Conservation (phyloP, 1,139 yeast species). For the Entelexis sorbosivorans region DNA sequence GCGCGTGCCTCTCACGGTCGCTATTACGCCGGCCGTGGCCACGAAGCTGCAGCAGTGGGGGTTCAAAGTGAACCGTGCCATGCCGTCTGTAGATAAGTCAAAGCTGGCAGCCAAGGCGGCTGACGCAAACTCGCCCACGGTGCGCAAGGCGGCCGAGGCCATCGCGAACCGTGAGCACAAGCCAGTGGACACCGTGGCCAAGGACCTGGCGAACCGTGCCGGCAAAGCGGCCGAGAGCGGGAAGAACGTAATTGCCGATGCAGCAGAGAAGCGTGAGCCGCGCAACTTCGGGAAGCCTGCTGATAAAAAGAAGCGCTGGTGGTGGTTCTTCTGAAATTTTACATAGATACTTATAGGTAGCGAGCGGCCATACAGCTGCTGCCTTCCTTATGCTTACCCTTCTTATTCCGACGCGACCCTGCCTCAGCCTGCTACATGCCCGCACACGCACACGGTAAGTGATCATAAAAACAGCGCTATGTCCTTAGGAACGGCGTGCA, state of each 20-base stretch:
- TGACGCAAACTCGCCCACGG: constrained; percentile 10
- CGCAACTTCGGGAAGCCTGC: constrained; percentile 8
- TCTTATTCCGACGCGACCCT: no score
- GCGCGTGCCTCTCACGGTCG: constrained; percentile 84
- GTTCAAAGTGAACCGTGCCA: constrained; percentile 52
- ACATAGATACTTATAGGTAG: not conserved
- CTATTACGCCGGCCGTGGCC: constrained; percentile 77
- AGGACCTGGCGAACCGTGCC: not conserved
- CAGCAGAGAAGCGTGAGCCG: not conserved
- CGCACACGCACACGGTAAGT: no score
- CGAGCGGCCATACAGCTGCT: no score
- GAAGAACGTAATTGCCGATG: not conserved
- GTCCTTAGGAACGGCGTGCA: no score
- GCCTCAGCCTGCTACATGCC: no score
- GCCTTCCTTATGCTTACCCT: no score
- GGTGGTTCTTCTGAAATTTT: constrained; percentile 9
- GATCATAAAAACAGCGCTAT: no score
- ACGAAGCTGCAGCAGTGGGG: constrained; percentile 61
- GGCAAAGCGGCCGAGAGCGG: constrained; percentile 3
- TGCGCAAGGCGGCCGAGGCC: constrained; percentile 11
- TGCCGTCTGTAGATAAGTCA: constrained; percentile 21
- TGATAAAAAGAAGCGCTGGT: constrained; percentile 8
- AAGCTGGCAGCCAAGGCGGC: constrained; percentile 17
- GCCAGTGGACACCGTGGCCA: constrained; percentile 6
- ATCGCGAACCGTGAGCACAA: not conserved